These are phyloP conservation scores for Thelonectria rubi DNA, from an alignment of 2,329 filamentous ascomycete genomes.

Conservation along the genomic window DNA sequence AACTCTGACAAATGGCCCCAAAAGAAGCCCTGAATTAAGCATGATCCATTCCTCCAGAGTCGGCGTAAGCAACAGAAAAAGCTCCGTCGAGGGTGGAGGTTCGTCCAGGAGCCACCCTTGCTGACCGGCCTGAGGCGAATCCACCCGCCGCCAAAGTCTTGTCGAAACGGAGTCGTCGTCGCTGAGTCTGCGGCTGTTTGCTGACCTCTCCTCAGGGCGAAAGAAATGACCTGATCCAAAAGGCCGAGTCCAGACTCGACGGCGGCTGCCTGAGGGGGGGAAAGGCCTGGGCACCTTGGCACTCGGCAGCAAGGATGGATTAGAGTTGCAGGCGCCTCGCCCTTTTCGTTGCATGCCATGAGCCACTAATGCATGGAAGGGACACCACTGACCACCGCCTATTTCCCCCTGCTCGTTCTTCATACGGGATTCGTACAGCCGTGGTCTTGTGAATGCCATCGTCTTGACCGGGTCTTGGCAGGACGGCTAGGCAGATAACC, in stretches of 20 bases:
- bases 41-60: constrained; percentile 20
- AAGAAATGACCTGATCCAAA: constrained; percentile 30
- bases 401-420: constrained; percentile 18
- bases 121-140: neutral
- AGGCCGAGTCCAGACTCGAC: constrained; percentile 36
- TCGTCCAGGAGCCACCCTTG: constrained; percentile 7
- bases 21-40: constrained; percentile 19
- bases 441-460: neutral
- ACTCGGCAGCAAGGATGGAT: constrained; percentile 33
- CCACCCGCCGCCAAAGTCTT: neutral
- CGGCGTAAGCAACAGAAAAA: constrained; percentile 25
- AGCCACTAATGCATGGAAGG: constrained; percentile 37
- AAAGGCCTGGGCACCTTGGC: constrained; percentile 28
- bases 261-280: constrained; percentile 23
- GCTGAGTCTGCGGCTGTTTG: too few relatives aligned
- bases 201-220: too few relatives aligned
- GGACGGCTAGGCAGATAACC: constrained; percentile 16
- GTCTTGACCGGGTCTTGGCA: neutral
- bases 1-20: constrained; percentile 38
- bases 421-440: neutral
- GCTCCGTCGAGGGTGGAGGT: constrained; percentile 20
- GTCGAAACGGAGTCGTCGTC: constrained; percentile 4
- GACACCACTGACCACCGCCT: constrained; percentile 34
- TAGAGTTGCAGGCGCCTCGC: constrained; percentile 38
- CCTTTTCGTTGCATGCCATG: constrained; percentile 26